Evolutionary conservation across 1,139 yeast species (phyloP).

Genomic region (Geotrichum restrictum): DNA sequence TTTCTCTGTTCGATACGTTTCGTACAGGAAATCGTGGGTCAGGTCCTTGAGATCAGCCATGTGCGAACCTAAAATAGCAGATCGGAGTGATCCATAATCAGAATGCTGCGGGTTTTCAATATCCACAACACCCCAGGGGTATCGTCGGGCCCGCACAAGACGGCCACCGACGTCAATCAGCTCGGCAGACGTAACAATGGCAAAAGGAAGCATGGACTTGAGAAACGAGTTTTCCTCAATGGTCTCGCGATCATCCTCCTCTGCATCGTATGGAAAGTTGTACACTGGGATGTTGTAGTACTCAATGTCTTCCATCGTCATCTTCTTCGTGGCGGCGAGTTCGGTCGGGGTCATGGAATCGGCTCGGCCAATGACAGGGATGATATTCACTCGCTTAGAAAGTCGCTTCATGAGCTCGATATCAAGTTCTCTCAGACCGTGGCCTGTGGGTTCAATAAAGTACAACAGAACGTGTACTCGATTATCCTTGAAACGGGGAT

Average conservation of each 20-base stretch:
- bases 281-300: constrained; percentile 74
- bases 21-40: constrained; percentile 87
- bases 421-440: constrained; percentile 66
- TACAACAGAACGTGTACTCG: constrained; percentile 67
- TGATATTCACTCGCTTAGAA: constrained; percentile 73
- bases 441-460: constrained; percentile 69
- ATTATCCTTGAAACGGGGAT: constrained; percentile 69
- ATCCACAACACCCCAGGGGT: constrained; percentile 90
- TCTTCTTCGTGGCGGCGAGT: constrained; percentile 59
- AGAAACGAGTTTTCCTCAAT: constrained; percentile 74
- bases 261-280: constrained; percentile 67
- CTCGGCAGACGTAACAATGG: constrained; percentile 71
- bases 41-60: constrained; percentile 84
- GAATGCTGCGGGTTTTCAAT: constrained; percentile 77
- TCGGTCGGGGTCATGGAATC: constrained; percentile 80
- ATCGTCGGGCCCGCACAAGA: constrained; percentile 68
- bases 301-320: constrained; percentile 69
- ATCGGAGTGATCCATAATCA: constrained; percentile 72
- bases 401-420: constrained; percentile 71
- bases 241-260: constrained; percentile 64
- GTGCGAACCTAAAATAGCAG: constrained; percentile 78
- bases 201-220: constrained; percentile 75
- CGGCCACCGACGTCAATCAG: constrained; percentile 60
- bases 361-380: constrained; percentile 80
- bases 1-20: constrained; percentile 85